Evolutionary conservation across 1,139 yeast genomes (phyloP), one percentile per base, ranked within the genome.

Genomic region (Lodderomyces parapsilosis): DNA sequence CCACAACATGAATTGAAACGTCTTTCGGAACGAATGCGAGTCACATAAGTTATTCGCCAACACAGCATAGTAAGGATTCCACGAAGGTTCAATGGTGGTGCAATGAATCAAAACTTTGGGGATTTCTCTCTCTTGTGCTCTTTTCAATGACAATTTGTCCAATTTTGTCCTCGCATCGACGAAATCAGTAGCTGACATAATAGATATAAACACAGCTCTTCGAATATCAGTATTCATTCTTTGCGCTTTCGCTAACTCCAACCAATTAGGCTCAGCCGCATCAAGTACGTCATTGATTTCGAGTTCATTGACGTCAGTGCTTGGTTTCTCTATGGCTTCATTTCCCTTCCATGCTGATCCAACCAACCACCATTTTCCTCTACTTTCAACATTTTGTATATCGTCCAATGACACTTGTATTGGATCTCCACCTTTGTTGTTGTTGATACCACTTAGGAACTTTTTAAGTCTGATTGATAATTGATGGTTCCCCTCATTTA

Each of bases 281-380:
- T 83, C 94, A 32, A 85, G 63, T 5, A 83, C 66, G 47, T 81
- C 88, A 50, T 71, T 68, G 50, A 79, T 59, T 1, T 71, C 74
- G 15, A 62, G 59, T 14, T 60, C 58, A 42, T 70, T 62, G 2
- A 61, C 60, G 40, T 58, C 56, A 6, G 22, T 23, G 11, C 31
- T 18, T 17, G 32, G 31, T 5, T 24, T 18, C 5, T 8, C 17
- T 2, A 23, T 11, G 4, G 4, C 20, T 3, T 37, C 40, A 17
- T 37, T 11, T 1, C 91, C 91, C 56, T 81, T 86, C 97, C 98
- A 93, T 0, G 99, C 96, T 3, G 98, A 87, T 37, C 99, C 99
- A 30, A 94, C 91, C 36, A 93, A 72, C 99, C 99, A 94, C 99
- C 99, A 94, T 62, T 91, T 93, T 44, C 99, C 99, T 50, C 82